Percentiles rank a stretch among this genome's conserved stretches.
phyloP scores from a whole-genome alignment of 495 filamentous ascomycete genomes.

The Xylaria nigripes region DNA sequence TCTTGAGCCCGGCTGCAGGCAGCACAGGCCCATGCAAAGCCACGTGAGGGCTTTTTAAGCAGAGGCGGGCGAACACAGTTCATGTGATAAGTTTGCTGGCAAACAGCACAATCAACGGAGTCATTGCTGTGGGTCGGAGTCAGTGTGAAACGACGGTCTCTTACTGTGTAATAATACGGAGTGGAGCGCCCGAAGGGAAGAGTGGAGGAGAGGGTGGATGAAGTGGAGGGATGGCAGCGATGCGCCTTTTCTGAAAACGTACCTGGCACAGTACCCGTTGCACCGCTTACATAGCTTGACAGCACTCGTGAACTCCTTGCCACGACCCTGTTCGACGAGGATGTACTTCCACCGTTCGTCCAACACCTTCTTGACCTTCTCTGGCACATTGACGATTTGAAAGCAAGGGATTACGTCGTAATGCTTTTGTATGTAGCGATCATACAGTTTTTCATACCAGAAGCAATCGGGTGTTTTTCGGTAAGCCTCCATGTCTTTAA shows the following conservation, averaged over 20 bases:
- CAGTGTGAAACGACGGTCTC: constrained; percentile 13
- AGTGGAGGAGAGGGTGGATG: constrained; percentile 3
- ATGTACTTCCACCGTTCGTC: constrained; percentile 95
- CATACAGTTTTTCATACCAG: constrained; percentile 96
- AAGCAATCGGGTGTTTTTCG: constrained; percentile 77
- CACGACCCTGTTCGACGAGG: constrained; percentile 79
- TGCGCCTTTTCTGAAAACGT: constrained; percentile 33
- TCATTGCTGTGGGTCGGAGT: constrained; percentile 56
- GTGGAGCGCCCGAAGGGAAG: constrained; percentile 2
- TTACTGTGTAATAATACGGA: constrained; percentile 6
- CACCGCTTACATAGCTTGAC: constrained; percentile 96
- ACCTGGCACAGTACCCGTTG: constrained; percentile 79
- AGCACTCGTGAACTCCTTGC: constrained; percentile 91
- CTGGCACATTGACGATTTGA: constrained; percentile 92
- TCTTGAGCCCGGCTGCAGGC: constrained; percentile 92
- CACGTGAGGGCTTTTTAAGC: constrained; percentile 92
- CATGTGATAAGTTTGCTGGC: constrained; percentile 95
- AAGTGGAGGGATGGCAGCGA: neutral
- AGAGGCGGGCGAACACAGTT: constrained; percentile 88
- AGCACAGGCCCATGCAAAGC: constrained; percentile 96
- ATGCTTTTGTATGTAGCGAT: constrained; percentile 93
- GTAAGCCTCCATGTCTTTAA: constrained; percentile 73
- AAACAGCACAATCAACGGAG: constrained; percentile 95
- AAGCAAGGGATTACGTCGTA: constrained; percentile 93
- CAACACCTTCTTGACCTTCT: constrained; percentile 85